Evolutionary conservation across 2,329 filamentous ascomycete genomes (phyloP).

Genomic region (Cladosporium oxysporum): DNA sequence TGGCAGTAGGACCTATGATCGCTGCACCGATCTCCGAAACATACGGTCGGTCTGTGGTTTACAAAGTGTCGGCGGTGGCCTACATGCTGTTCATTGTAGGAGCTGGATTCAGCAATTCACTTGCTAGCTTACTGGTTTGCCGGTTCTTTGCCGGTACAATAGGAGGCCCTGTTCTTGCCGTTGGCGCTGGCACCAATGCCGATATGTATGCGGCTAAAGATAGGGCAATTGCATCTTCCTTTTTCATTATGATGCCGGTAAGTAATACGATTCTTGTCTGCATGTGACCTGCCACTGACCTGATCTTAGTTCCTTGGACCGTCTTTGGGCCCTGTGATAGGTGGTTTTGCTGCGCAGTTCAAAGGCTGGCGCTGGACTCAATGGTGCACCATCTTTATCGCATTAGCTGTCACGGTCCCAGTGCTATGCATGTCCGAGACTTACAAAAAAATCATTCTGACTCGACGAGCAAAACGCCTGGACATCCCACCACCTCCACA

Average conservation of each 20-base stretch:
- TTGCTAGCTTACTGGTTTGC: slow-evolving; percentile 69
- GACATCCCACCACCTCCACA: slow-evolving; percentile 31
- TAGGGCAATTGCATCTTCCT: slow-evolving; percentile 38
- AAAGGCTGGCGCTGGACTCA: slow-evolving; percentile 47
- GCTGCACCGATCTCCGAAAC: slow-evolving; percentile 75
- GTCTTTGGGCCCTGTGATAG: slow-evolving; percentile 42
- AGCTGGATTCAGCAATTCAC: slow-evolving; percentile 56
- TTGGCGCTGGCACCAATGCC: slow-evolving; percentile 45
- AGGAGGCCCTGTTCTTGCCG: slow-evolving; percentile 41
- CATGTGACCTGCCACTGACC: neutral
- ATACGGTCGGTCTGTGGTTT: slow-evolving; percentile 68
- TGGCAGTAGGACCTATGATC: slow-evolving; percentile 70
- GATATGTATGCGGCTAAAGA: slow-evolving; percentile 41
- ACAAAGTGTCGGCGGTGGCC: slow-evolving; percentile 65
- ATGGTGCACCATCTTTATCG: slow-evolving; percentile 48
- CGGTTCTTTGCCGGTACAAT: slow-evolving; percentile 52
- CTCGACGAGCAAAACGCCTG: slow-evolving; percentile 38
- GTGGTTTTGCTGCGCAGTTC: slow-evolving; percentile 46
- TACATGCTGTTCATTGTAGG: slow-evolving; percentile 56
- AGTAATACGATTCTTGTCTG: neutral
- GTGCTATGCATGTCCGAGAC: slow-evolving; percentile 56
- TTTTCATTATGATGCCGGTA: slow-evolving; percentile 43
- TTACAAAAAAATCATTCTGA: slow-evolving; percentile 54
- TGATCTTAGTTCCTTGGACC: slow-evolving; percentile 17
- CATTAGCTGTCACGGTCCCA: slow-evolving; percentile 39